Evolutionary conservation across 805 yeast genomes (phyloP).

Genomic region (Candida boidinii): DNA sequence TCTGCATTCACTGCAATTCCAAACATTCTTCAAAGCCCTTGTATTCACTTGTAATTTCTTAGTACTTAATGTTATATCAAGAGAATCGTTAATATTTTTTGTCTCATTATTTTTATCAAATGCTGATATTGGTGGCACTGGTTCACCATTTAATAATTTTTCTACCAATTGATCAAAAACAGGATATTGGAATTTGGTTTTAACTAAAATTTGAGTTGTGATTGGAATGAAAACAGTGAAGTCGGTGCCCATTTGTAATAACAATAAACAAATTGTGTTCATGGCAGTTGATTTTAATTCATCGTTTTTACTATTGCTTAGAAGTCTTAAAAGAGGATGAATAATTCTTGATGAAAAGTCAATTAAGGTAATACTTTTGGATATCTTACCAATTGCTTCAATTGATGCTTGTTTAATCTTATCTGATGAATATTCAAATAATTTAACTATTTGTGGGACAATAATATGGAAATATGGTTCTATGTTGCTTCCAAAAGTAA

Average conservation of each 20-base stretch:
- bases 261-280: conserved; percentile 70
- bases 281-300: conserved; percentile 60
- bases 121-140: conserved; percentile 68
- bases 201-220: conserved; percentile 56
- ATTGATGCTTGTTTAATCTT: conserved; percentile 65
- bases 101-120: conserved; percentile 50
- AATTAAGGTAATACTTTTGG: conserved; percentile 60
- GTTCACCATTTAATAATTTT: conserved; percentile 74
- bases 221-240: conserved; percentile 82
- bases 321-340: conserved; percentile 73
- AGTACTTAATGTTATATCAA: conserved; percentile 58
- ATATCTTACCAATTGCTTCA: conserved; percentile 72
- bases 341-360: conserved; percentile 89
- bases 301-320: conserved; percentile 30
- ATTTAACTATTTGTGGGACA: conserved; percentile 74
- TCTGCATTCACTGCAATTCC: conserved; percentile 87
- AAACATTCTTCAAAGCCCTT: conserved; percentile 62
- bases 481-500: conserved; percentile 76
- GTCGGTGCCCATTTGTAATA: conserved; percentile 76
- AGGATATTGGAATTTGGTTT: conserved; percentile 57
- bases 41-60: conserved; percentile 68
- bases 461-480: conserved; percentile 85
- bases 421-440: conserved; percentile 67
- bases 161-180: conserved; percentile 76
- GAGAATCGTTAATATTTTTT: conserved; percentile 32